Conservation (phyloP, 2,329 filamentous ascomycete species). For the Ascochyta clinopodiicola region DNA sequence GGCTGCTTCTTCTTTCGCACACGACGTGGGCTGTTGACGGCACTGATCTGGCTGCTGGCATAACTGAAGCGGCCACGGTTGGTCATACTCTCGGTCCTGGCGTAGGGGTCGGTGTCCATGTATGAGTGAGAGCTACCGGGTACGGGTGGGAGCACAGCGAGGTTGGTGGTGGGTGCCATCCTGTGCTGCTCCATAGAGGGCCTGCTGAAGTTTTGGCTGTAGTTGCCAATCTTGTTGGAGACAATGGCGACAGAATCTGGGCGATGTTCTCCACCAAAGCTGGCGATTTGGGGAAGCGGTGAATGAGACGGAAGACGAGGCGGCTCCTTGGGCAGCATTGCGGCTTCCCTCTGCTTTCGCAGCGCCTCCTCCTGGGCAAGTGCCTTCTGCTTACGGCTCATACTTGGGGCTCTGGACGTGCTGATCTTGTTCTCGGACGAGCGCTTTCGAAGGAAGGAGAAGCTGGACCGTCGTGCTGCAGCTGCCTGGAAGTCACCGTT, state of each 20-base stretch:
- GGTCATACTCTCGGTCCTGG: conserved; percentile 91
- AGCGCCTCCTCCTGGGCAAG: conserved; percentile 59
- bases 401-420: conserved; percentile 23
- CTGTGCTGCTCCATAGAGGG: conserved; percentile 45
- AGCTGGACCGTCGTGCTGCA: conserved; percentile 18
- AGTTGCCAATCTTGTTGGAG: conserved; percentile 61
- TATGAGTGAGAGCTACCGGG: conserved; percentile 44
- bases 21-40: conserved; percentile 89
- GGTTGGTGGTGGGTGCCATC: conserved; percentile 43
- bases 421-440: conserved; percentile 16
- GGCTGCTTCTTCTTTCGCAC: conserved; percentile 95
- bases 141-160: conserved; percentile 53
- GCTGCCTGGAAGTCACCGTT: conserved; percentile 16
- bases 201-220: conserved; percentile 44
- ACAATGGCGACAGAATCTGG: conserved; percentile 68
- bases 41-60: conserved; percentile 87
- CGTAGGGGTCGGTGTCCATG: conserved; percentile 76
- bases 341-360: conserved; percentile 62
- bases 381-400: conserved; percentile 65
- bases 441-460: conserved; percentile 17
- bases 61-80: conserved; percentile 96
- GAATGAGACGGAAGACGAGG: conserved; percentile 62
- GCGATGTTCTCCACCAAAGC: conserved; percentile 68
- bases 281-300: conserved; percentile 59
- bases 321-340: conserved; percentile 63